These are phyloP conservation scores for Phlegmacium glaucopus DNA, from an alignment of 768 basidiomycete species.

Conservation along the genomic window DNA sequence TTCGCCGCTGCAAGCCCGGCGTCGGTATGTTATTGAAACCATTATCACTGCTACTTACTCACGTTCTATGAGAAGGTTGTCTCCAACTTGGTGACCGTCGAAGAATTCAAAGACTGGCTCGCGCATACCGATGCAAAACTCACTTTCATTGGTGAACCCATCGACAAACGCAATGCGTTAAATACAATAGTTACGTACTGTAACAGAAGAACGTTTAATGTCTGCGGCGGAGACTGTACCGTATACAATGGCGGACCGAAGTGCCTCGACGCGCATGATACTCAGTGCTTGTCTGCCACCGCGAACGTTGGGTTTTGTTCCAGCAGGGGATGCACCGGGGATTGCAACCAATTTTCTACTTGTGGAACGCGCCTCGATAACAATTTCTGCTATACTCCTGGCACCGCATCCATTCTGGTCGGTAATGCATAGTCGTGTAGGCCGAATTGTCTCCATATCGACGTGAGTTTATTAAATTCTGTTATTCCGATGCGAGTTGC, in stretches of 20 bases:
- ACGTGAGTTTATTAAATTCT: too few relatives aligned
- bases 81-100: neutral
- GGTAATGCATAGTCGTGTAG: neutral
- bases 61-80: neutral
- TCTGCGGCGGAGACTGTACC: constrained; percentile 30
- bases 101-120: constrained; percentile 8
- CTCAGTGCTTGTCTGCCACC: constrained; percentile 26
- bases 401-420: constrained; percentile 11
- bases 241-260: constrained; percentile 24
- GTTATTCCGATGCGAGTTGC: too few relatives aligned
- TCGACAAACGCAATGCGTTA: constrained; percentile 12
- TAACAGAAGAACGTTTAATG: constrained; percentile 11
- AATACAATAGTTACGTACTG: constrained; percentile 28
- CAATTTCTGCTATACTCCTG: constrained; percentile 25
- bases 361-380: constrained; percentile 23
- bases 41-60: too few relatives aligned
- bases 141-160: constrained; percentile 10
- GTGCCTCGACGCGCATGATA: constrained; percentile 22
- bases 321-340: constrained; percentile 14
- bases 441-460: too few relatives aligned
- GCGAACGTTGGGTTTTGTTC: constrained; percentile 26
- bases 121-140: constrained; percentile 10
- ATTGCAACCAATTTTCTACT: constrained; percentile 14
- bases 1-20: too few relatives aligned
- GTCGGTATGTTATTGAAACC: too few relatives aligned